Evolutionary conservation across 345 rosid species (phyloP).

Genomic region (Eutrema yunnanense): DNA sequence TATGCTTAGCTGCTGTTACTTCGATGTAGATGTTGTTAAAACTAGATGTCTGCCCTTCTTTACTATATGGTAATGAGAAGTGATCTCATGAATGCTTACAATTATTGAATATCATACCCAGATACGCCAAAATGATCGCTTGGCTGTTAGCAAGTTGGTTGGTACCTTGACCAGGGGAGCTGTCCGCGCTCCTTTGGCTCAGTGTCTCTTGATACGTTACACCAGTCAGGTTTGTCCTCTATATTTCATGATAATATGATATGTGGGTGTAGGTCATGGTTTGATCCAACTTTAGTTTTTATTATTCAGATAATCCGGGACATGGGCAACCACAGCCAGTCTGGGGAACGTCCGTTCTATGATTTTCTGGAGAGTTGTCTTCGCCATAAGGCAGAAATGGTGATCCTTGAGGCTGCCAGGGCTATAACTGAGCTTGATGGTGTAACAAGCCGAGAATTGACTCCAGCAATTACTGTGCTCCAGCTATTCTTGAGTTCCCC

Average conservation of each 20-base stretch:
- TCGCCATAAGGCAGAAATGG: constrained; percentile 98
- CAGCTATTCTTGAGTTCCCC: constrained; percentile 97
- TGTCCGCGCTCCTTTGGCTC: constrained; percentile 94
- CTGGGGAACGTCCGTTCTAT: constrained; percentile 91
- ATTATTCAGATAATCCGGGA: constrained; percentile 80
- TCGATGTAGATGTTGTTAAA: not conserved
- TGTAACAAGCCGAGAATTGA: constrained; percentile 84
- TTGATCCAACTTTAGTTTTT: constrained; percentile 6
- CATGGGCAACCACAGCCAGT: constrained; percentile 59
- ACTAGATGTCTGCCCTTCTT: not conserved
- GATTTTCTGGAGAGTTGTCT: constrained; percentile 94
- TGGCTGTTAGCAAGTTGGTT: constrained; percentile 90
- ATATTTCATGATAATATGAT: not conserved
- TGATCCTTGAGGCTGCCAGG: constrained; percentile 96
- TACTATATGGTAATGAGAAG: not conserved
- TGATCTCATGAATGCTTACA: constrained; percentile 1
- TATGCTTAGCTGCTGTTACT: not conserved
- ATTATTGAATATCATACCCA: constrained; percentile 31
- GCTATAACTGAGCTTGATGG: constrained; percentile 97
- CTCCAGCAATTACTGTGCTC: constrained; percentile 96
- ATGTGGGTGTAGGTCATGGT: not conserved
- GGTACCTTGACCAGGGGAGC: constrained; percentile 83
- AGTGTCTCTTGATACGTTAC: constrained; percentile 91
- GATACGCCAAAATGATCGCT: constrained; percentile 90
- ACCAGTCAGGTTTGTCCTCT: constrained; percentile 63